Evolutionary conservation across 805 yeast species (phyloP), one percentile per base, ranked within the genome.

Genomic region (Nakazawaea ambrosiae): DNA sequence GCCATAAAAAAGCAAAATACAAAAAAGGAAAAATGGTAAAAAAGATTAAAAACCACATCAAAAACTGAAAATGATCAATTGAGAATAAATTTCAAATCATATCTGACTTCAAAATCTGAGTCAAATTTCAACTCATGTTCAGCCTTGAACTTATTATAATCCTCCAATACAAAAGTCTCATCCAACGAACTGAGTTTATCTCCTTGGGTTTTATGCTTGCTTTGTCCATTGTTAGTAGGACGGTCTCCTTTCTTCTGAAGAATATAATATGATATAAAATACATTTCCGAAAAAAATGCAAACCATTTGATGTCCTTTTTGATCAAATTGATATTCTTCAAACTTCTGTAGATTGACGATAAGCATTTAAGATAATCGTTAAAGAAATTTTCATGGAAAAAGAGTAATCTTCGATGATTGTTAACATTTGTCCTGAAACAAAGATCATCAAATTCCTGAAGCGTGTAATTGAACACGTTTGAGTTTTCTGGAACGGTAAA

Each of bases 281-380:
- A 37, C 11, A 33, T 22, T 16, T 38, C 41, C 23, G 37, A 27
- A 14, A 28, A 33, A 4, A 15, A 11, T 8, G 20, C 31, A 33
- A 33, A 38, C 41, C 41, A 38, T 19, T 38, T 33, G 19, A 33
- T 17, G 15, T 38, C 41, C 27, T 20, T 38, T 17, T 27, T 38
- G 4, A 38, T 5, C 12, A 33, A 14, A 9, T 33, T 25, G 12
- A 22, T 38, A 12, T 29, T 16, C 15, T 29, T 38, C 29, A 28
- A 26, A 29, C 15, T 16, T 1, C 27, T 20, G n/a, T 33, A 33
- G 12, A 33, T 33, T 10, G 14, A 23, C n/a, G 16, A 10, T 28
- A 25, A 27, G 6, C 8, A 5, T 5, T 29, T 23, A 6, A 30
- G 25, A 12, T 23, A 29, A 20, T 29, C 38, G 6, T 11, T 18